These are phyloP conservation scores for Pneumocystis sp. DNA, from an alignment of 1,139 yeast genomes.

Conservation along the genomic window DNA sequence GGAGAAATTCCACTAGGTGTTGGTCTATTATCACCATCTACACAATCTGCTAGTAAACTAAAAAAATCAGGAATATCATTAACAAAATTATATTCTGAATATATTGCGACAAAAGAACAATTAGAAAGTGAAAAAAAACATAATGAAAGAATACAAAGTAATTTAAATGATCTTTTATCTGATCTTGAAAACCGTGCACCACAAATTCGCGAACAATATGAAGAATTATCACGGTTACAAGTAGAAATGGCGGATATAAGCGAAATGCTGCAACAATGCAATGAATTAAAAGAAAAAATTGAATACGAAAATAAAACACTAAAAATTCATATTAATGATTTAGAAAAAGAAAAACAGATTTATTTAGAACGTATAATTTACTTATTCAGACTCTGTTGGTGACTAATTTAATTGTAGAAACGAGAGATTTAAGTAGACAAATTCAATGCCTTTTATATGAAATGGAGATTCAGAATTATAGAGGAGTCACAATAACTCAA, in stretches of 20 bases:
- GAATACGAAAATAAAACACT: constrained; percentile 23
- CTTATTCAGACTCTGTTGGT: neutral
- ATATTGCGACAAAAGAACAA: constrained; percentile 45
- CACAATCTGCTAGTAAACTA: constrained; percentile 32
- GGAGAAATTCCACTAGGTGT: constrained; percentile 11
- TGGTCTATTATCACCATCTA: constrained; percentile 30
- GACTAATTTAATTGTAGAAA: constrained; percentile 30
- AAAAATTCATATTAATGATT: constrained; percentile 18
- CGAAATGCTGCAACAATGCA: constrained; percentile 32
- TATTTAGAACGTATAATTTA: constrained; percentile 18
- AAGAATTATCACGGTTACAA: constrained; percentile 36
- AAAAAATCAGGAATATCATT: constrained; percentile 45
- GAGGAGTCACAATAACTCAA: constrained; percentile 40
- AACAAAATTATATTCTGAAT: constrained; percentile 55
- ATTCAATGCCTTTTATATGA: constrained; percentile 59
- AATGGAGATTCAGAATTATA: constrained; percentile 39
- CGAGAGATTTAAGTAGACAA: constrained; percentile 65
- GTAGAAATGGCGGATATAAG: constrained; percentile 38
- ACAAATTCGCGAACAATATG: constrained; percentile 51
- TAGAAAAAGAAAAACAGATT: constrained; percentile 4
- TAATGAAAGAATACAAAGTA: constrained; percentile 53
- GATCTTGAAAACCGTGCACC: constrained; percentile 79
- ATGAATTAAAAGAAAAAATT: constrained; percentile 22
- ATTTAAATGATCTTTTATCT: constrained; percentile 52
- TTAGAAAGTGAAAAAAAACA: constrained; percentile 55